These are phyloP conservation scores for Tremella yokohamensis DNA, from an alignment of 768 basidiomycete genomes.

Conservation along the genomic window DNA sequence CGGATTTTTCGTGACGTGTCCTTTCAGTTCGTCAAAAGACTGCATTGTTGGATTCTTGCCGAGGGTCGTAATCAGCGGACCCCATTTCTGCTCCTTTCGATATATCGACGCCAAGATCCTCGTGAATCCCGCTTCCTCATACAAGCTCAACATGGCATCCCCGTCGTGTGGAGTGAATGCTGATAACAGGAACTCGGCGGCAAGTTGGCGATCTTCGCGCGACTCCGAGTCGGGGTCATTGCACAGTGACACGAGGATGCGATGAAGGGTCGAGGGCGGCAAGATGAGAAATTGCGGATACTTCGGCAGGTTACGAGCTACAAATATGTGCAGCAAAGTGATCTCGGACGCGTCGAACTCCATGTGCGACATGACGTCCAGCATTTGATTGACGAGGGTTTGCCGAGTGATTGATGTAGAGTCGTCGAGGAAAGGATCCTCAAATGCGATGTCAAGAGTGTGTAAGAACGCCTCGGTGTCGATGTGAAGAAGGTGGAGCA, in stretches of 20 bases:
- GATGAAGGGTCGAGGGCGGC: slow-evolving; percentile 65
- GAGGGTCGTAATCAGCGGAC: slow-evolving; percentile 66
- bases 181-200: slow-evolving; percentile 88
- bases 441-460: slow-evolving; percentile 88
- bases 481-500: slow-evolving; percentile 74
- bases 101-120: slow-evolving; percentile 81
- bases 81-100: slow-evolving; percentile 72
- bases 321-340: slow-evolving; percentile 89
- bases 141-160: slow-evolving; percentile 64
- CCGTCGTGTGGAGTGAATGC: slow-evolving; percentile 79
- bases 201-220: slow-evolving; percentile 89
- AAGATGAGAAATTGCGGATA: slow-evolving; percentile 77
- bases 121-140: slow-evolving; percentile 81
- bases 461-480: slow-evolving; percentile 94
- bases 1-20: background rate
- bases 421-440: slow-evolving; percentile 85
- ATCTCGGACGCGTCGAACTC: slow-evolving; percentile 54
- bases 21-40: background rate
- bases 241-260: slow-evolving; percentile 72
- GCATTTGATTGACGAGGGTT: slow-evolving; percentile 73
- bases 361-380: slow-evolving; percentile 61
- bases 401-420: slow-evolving; percentile 68
- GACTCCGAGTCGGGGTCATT: slow-evolving; percentile 71
- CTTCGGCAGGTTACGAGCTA: slow-evolving; percentile 93
- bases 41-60: slow-evolving; percentile 62